A percentile compares a stretch with the other conserved stretches of the same genome.
These are phyloP conservation scores for Candida coquimbonensis DNA, from an alignment of 805 yeast genomes.

Conservation along the genomic window DNA sequence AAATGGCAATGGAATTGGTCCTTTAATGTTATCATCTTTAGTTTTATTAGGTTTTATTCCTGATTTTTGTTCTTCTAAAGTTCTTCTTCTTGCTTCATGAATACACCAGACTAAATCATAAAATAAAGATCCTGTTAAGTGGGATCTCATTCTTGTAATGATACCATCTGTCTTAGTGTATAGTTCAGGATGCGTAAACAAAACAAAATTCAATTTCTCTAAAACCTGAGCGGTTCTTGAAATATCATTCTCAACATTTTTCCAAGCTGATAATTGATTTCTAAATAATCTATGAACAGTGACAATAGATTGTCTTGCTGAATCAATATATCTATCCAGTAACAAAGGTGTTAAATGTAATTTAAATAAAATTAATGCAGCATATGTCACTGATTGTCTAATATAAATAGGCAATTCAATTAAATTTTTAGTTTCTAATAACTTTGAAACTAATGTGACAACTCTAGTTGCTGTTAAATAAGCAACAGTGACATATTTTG, in stretches of 20 bases:
- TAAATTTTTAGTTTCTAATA: conserved; percentile 61
- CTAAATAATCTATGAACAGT: conserved; percentile 85
- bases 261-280: conserved; percentile 89
- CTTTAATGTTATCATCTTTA: conserved; percentile 19
- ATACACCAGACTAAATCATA: conserved; percentile 92
- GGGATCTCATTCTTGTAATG: conserved; percentile 84
- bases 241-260: conserved; percentile 76
- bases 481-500: conserved; percentile 74
- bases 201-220: conserved; percentile 80
- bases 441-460: conserved; percentile 66
- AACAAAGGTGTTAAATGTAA: conserved; percentile 73
- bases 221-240: conserved; percentile 86
- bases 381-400: conserved; percentile 77
- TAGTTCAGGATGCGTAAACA: conserved; percentile 81
- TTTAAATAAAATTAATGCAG: conserved; percentile 73
- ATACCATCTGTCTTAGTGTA: conserved; percentile 68
- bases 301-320: conserved; percentile 88
- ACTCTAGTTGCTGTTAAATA: conserved; percentile 76
- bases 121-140: conserved; percentile 82
- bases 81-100: conserved; percentile 84
- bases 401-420: conserved; percentile 83
- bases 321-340: conserved; percentile 62
- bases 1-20: conserved; percentile 64
- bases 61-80: conserved; percentile 33
- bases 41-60: conserved; percentile 26